Evolutionary conservation across 1,139 yeast genomes (phyloP).

Genomic region (Fermentozyma sake): DNA sequence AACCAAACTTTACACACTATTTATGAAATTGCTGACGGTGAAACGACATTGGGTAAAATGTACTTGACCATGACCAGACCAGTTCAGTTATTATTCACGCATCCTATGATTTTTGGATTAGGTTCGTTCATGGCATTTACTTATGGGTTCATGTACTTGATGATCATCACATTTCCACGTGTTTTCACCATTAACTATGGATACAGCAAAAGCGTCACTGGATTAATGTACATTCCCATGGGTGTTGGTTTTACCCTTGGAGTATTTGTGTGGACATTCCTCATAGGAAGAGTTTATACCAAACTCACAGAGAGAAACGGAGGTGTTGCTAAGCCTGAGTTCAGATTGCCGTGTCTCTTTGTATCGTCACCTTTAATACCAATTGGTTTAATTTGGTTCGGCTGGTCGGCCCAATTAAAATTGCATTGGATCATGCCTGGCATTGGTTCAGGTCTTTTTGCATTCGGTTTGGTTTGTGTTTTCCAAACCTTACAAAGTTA

Average conservation of each 20-base stretch:
- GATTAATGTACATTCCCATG: conserved; percentile 44
- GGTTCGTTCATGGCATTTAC: conserved; percentile 46
- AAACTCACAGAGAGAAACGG: conserved; percentile 25
- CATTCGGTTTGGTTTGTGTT: conserved; percentile 42
- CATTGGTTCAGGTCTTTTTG: conserved; percentile 40
- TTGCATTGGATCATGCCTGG: conserved; percentile 47
- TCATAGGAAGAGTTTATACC: conserved; percentile 28
- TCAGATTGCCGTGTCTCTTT: conserved; percentile 38
- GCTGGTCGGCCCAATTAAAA: conserved; percentile 41
- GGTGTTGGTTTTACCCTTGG: conserved; percentile 43
- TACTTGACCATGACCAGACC: conserved; percentile 36
- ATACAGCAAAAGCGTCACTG: conserved; percentile 29
- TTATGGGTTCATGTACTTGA: conserved; percentile 44
- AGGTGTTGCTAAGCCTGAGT: conserved; percentile 41
- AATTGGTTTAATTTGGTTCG: conserved; percentile 42
- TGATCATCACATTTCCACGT: conserved; percentile 42
- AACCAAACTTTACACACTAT: conserved; percentile 39
- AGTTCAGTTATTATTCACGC: conserved; percentile 34
- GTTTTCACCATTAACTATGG: conserved; percentile 34
- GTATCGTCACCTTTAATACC: conserved; percentile 35
- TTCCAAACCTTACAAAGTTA: conserved; percentile 42
- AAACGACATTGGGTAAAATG: conserved; percentile 28
- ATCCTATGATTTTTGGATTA: conserved; percentile 42
- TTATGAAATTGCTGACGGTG: conserved; percentile 38
- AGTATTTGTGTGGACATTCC: conserved; percentile 34